Percentiles rank a stretch among this genome's conserved stretches.
Evolutionary conservation across 305 asterid species (phyloP).

Genomic region (Petunia hybrid): DNA sequence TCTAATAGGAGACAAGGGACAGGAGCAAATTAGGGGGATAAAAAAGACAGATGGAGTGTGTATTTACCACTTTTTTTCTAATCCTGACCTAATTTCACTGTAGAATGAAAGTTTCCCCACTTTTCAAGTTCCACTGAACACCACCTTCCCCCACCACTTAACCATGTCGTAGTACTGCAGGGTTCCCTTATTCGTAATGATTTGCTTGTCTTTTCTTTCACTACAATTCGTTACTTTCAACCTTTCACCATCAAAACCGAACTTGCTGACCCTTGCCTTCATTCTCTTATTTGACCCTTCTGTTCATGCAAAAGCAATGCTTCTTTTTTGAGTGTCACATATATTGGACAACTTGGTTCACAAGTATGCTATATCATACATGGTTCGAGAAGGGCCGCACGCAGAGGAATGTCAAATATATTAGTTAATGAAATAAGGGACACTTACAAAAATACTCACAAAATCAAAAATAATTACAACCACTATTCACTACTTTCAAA

Average conservation of each 20-base stretch:
- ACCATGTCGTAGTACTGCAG: neutral
- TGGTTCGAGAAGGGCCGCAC: no score
- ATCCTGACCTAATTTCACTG: slow-evolving; percentile 26
- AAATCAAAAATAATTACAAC: no score
- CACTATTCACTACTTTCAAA: no score
- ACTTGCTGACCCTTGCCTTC: neutral
- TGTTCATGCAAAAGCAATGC: neutral
- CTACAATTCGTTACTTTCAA: neutral
- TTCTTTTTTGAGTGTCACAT: no score
- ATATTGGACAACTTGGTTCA: no score
- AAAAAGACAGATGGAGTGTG: slow-evolving; percentile 8
- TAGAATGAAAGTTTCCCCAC: slow-evolving; percentile 7
- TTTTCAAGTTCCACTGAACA: neutral
- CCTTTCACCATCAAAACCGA: slow-evolving; percentile 16
- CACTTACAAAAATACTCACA: no score
- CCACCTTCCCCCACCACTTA: slow-evolving; percentile 27
- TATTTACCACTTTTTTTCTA: neutral
- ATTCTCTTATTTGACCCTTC: neutral
- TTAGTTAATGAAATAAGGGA: no score
- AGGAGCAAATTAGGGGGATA: neutral
- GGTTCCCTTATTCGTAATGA: slow-evolving; percentile 25
- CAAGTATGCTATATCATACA: no score
- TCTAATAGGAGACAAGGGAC: neutral
- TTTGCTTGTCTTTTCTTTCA: slow-evolving; percentile 1
- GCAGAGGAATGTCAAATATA: no score